phyloP scores from a whole-genome alignment of 805 yeast genomes.

The Priceomyces fermenticarens region DNA sequence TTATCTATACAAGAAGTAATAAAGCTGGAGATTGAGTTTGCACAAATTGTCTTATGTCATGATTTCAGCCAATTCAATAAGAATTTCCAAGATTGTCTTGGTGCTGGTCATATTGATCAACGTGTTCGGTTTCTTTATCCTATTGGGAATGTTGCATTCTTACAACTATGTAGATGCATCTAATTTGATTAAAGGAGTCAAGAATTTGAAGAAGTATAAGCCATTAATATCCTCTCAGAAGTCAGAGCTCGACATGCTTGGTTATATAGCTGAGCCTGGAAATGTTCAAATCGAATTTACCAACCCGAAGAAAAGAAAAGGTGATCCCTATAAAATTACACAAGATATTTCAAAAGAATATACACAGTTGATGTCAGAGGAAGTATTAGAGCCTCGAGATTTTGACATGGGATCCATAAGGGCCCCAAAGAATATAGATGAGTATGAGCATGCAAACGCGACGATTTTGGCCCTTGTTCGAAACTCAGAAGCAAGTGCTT shows the following conservation, averaged over 20 bases:
- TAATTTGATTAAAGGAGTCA: conserved; percentile 1
- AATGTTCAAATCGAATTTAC: conserved; percentile 33
- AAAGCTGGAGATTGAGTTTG: no score
- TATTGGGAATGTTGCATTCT: conserved; percentile 8
- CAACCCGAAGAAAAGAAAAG: conserved; percentile 25
- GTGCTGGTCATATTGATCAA: conserved; percentile 9
- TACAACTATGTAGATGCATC: conserved; percentile 1
- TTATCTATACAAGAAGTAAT: no score
- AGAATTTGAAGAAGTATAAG: background rate
- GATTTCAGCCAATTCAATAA: conserved; percentile 16
- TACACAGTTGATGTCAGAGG: conserved; percentile 28
- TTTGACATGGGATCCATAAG: conserved; percentile 26
- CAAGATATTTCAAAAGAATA: conserved; percentile 37
- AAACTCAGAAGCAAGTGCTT: conserved; percentile 52
- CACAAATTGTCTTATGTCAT: conserved; percentile 4
- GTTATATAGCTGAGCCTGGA: conserved; percentile 18
- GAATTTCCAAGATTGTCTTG: conserved; percentile 9
- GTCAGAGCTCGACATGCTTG: conserved; percentile 7
- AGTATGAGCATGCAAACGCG: conserved; percentile 60
- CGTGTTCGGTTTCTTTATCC: conserved; percentile 8
- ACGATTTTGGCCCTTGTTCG: conserved; percentile 73
- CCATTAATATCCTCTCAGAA: background rate
- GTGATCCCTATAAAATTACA: conserved; percentile 31
- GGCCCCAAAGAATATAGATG: conserved; percentile 22
- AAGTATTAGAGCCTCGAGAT: conserved; percentile 49